Evolutionary conservation across 352 stramenopile genomes (phyloP), one percentile per base, ranked within the genome.

Genomic region (Phytopythium sindhum): DNA sequence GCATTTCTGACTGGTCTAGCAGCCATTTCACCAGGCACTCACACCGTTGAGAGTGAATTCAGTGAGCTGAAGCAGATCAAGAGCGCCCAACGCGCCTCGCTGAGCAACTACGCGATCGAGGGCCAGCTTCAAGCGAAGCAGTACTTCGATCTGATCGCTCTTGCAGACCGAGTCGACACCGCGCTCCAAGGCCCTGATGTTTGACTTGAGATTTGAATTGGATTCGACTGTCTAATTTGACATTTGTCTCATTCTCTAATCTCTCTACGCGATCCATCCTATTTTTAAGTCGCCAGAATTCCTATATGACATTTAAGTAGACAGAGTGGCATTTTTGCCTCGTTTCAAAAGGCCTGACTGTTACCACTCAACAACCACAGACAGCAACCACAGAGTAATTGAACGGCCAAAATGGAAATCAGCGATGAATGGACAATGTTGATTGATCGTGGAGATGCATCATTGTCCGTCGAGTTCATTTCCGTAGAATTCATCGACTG

Each of bases 101-200:
- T 63, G 45, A 57, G 23, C 31, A 41, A 63, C 29, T 45, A 45
- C 29, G 23, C 58, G 4, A 35, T 63, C 15, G 58, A 57, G n/a
- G 58, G 58, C 15, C 23, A 63, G 31, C 58, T 63, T 47, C 58
- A 63, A 23, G 58, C 58, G 39, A 63, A 28, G 23, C 58, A 63
- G n/a, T 47, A 63, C 31, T 50, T 63, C 26, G 58, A 63, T 29
- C 19, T 61, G 10, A 5, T 57, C 19, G 26, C 26, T n/a, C 51
- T 57, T 14, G 51, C 28, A 55, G 26, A 28, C 23, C 19, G 44
- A 28, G 23, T 51, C 23, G 21, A 51, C 8, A 26, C 21, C 44
- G 8, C 4, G 5, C 21, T 51, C 21, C 14, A 14, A 28, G 19
- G 26, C 7, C 2, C 19, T 9, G 23, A 26, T 28, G 44, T 51